Base-by-base conservation (phyloP, 345 rosid species). In the Euphorbia peplus region DNA sequence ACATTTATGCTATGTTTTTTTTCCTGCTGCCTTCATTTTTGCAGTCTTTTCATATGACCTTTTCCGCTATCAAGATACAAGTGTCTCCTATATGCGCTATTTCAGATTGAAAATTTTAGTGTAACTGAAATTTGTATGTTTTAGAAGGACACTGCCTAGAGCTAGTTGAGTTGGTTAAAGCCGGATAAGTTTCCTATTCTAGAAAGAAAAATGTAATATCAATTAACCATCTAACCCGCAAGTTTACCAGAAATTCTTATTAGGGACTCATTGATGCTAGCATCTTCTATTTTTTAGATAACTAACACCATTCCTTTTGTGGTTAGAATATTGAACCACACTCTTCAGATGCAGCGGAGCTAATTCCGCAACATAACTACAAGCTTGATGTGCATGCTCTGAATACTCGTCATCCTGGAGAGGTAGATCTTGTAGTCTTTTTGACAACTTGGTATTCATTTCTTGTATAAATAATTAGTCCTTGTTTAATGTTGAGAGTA, bases 321-420 rank as follows among this genome's bases (percentile, higher is more conserved):
- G 71, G 16, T 50, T 72, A 95, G 98, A 86, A 95, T 81, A 69
- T 85, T 78, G 97, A 88, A 76, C 86, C 86, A 32, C 82, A 83
- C 48, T 66, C 92, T 67, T 72, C 89, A 70, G 98, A 90, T 82
- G 86, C 87, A 48, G 85, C 90, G 13, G 87, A 87, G 68, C 75
- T 95, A 73, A 84, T 90, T 78, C 98, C 99, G 5, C 99, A 95
- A 68, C 99, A 92, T 73, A 92, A 90, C 78, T 95, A 95, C 91
- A 95, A 87, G 83, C 93, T 95, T 42, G 96, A 92, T 76, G 97
- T 77, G 60, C 91, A 92, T 74, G 79, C 98, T 16, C 54, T 90
- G 57, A 92, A 90, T 78, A 88, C 80, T 65, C 93, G 91, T 74
- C 99, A 81, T 35, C 98, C 97, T 39, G 98, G 96, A 75, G 93